phyloP scores from a whole-genome alignment of 345 rosid species.

The Sisymbrium altissimum region DNA sequence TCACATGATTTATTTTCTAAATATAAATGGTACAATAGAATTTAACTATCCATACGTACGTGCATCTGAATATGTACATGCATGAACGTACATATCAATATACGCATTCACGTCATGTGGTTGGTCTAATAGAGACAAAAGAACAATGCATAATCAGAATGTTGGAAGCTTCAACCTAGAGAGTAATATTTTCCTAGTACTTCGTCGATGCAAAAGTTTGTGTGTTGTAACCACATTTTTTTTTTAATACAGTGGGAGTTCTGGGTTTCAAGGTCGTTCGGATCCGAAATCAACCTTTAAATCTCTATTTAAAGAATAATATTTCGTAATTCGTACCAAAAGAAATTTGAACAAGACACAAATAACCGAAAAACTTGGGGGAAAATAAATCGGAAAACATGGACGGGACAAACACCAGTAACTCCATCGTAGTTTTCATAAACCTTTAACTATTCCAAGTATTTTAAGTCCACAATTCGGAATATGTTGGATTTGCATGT shows the following conservation, averaged over 20 bases:
- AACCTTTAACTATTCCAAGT: neutral
- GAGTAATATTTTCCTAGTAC: neutral
- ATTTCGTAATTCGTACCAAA: too few relatives aligned
- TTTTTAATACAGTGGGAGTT: too few relatives aligned
- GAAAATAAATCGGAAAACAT: neutral
- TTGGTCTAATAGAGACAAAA: neutral
- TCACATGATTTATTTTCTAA: neutral
- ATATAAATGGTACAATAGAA: neutral
- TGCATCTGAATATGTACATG: neutral
- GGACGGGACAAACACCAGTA: neutral
- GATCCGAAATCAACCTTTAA: too few relatives aligned
- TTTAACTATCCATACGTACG: neutral
- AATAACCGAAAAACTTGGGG: too few relatives aligned
- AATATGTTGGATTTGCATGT: neutral
- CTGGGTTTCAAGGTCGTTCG: too few relatives aligned
- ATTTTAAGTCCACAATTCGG: neutral
- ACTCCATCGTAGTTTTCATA: neutral
- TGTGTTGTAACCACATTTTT: too few relatives aligned
- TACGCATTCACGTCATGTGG: conserved; percentile 4
- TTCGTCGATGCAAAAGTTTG: neutral
- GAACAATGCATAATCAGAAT: neutral
- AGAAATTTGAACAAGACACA: too few relatives aligned
- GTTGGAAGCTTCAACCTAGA: too few relatives aligned
- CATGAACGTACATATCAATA: neutral
- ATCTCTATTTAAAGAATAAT: too few relatives aligned